Evolutionary conservation across 495 filamentous ascomycete genomes (phyloP).

Genomic region (Pseudoneurospora amorphoporcata): DNA sequence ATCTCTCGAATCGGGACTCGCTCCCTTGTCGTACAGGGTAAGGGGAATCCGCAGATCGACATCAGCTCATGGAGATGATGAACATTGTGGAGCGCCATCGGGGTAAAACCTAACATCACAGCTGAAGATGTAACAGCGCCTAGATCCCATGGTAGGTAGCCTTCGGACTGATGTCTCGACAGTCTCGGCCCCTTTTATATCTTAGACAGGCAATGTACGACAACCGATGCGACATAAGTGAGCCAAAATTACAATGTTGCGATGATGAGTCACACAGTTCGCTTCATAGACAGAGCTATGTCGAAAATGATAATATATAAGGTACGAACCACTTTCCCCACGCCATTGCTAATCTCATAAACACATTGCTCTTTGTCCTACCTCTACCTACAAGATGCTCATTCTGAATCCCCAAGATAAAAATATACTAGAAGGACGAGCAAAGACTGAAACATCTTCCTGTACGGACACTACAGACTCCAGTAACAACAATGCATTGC

Average conservation of each 20-base stretch:
- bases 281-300: neutral
- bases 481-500: neutral
- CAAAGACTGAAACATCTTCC: neutral
- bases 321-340: neutral
- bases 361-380: neutral
- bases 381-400: neutral
- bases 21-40: neutral
- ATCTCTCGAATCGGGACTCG: neutral
- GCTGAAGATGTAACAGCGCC: neutral
- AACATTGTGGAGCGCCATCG: neutral
- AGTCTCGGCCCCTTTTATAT: neutral
- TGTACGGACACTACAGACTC: neutral
- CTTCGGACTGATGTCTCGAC: neutral
- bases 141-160: neutral
- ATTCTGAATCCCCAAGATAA: neutral
- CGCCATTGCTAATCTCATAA: neutral
- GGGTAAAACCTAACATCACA: neutral
- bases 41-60: neutral
- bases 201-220: neutral
- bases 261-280: neutral
- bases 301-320: neutral
- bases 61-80: neutral
- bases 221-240: neutral
- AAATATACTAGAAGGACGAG: neutral
- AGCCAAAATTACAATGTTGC: neutral